A percentile compares a stretch with the other conserved stretches of the same genome.
phyloP scores from a whole-genome alignment of 2,329 filamentous ascomycete species.

The Alternaria tenuissima region DNA sequence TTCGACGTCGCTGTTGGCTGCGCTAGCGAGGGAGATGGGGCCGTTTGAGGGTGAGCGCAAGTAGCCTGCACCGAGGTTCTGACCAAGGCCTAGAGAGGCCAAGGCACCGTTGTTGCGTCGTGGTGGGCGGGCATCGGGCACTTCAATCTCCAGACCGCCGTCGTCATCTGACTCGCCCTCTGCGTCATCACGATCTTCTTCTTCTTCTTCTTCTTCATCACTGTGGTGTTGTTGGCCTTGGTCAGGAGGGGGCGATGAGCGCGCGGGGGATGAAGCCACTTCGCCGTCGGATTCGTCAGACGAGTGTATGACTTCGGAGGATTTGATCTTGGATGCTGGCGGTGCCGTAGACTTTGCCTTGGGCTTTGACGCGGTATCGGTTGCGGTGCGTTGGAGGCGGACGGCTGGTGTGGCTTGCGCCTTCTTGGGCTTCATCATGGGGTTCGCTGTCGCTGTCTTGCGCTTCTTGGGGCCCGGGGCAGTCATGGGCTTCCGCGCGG shows the following conservation, averaged over 20 bases:
- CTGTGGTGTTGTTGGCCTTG: slow-evolving; percentile 10
- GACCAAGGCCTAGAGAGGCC: slow-evolving; percentile 36
- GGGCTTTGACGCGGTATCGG: slow-evolving; percentile 23
- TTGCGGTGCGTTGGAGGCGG: slow-evolving; percentile 47
- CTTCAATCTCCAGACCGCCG: slow-evolving; percentile 43
- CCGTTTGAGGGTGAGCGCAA: slow-evolving; percentile 45
- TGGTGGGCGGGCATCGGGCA: slow-evolving; percentile 37
- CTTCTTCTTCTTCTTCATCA: slow-evolving; percentile 16
- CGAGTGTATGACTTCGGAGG: slow-evolving; percentile 41
- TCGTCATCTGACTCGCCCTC: slow-evolving; percentile 39
- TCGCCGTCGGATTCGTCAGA: slow-evolving; percentile 41
- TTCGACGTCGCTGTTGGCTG: slow-evolving; percentile 48
- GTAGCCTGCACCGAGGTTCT: slow-evolving; percentile 36
- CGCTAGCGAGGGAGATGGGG: slow-evolving; percentile 55
- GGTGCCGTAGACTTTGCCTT: slow-evolving; percentile 29
- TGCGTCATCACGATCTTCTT: slow-evolving; percentile 27
- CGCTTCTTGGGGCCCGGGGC: slow-evolving; percentile 39
- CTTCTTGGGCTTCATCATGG: slow-evolving; percentile 38
- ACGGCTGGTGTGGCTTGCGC: slow-evolving; percentile 37
- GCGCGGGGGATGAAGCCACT: slow-evolving; percentile 17
- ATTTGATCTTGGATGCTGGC: slow-evolving; percentile 44
- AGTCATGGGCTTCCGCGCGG: slow-evolving; percentile 21
- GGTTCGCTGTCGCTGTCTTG: slow-evolving; percentile 34
- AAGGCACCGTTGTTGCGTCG: slow-evolving; percentile 29
- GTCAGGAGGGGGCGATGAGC: slow-evolving; percentile 25